phyloP scores from a whole-genome alignment of 805 yeast genomes.

The Starmerella cellae region DNA sequence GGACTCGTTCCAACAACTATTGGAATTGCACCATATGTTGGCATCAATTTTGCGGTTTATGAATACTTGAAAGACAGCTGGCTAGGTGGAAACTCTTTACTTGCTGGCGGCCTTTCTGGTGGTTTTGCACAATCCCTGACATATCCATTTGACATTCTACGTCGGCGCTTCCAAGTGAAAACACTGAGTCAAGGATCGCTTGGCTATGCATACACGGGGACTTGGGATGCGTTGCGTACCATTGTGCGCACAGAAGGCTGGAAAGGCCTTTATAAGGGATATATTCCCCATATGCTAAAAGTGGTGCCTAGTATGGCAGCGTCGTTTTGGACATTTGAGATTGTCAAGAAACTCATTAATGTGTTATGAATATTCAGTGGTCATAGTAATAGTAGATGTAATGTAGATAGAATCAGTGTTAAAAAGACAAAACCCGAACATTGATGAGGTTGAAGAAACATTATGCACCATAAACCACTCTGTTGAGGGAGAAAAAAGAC shows the following conservation, averaged over 20 bases:
- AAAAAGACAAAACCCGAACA: too few relatives aligned
- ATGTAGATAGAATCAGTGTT: too few relatives aligned
- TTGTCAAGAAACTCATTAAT: constrained; percentile 36
- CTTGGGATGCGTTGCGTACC: constrained; percentile 55
- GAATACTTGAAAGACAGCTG: constrained; percentile 56
- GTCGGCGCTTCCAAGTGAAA: constrained; percentile 85
- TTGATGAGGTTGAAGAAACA: too few relatives aligned
- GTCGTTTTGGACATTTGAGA: constrained; percentile 81
- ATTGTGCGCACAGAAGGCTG: constrained; percentile 68
- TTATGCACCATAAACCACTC: too few relatives aligned
- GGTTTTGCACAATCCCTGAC: constrained; percentile 82
- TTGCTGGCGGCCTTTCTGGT: constrained; percentile 76
- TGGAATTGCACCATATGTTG: constrained; percentile 95
- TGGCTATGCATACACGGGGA: constrained; percentile 73
- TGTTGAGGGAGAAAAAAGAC: too few relatives aligned
- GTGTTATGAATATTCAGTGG: neutral
- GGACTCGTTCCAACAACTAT: constrained; percentile 83
- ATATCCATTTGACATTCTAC: constrained; percentile 78
- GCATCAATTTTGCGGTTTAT: constrained; percentile 80
- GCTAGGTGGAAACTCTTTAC: constrained; percentile 37
- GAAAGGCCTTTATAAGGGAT: constrained; percentile 56
- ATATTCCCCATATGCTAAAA: constrained; percentile 63
- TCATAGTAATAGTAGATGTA: too few relatives aligned
- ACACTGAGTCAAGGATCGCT: constrained; percentile 51
- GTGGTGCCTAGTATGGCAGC: constrained; percentile 94